Evolutionary conservation across 1,139 yeast species (phyloP), one percentile per base, ranked within the genome.

Genomic region (Zygosaccharomyces sapae): DNA sequence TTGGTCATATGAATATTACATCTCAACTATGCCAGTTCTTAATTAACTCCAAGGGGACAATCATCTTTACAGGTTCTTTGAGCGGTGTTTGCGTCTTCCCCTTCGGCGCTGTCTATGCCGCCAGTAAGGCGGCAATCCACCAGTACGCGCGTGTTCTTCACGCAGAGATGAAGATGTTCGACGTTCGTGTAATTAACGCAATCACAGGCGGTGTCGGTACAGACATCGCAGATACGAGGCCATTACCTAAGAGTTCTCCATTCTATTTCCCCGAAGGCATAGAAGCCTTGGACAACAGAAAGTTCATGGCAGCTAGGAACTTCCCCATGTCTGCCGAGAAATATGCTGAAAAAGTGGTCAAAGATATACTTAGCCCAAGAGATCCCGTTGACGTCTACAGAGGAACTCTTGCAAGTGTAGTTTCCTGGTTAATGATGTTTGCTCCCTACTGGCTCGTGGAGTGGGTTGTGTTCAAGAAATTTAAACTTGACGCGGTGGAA

Each of bases 111-210:
- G 73, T 80, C 13, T 86, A 86, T 61, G 73, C 81, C 9, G 74
- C 90, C 1, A 67, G 83, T 1, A 86, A 86, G 60, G 87, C 92
- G 2, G 92, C 94, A 0, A 76, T 86, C 45, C 86, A 83, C 59
- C 81, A 77, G 51, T 86, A 80, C 62, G 84, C 86, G 0, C 72
- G 76, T 43, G 73, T 75, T 1, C 69, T 86, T 46, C 77, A 83
- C 40, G 60, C 83, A 30, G 95, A 86, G 65, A 62, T 86, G 72
- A 77, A 76, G 58, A 87, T 89, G 1, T 83, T 84, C 58, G 85
- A 76, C n/a, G 92, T 86, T 12, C 72, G 77, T 44, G 94, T 86
- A 1, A 71, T 86, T 48, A 84, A 83, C 41, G 77, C 83, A 2
- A 69, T 81, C 41, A 84, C 92, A 4, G 87, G 83, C 34, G 86